Base-by-base conservation (phyloP, 176 grass and related monocot genomes). In the Urochloa ruziziensis region DNA sequence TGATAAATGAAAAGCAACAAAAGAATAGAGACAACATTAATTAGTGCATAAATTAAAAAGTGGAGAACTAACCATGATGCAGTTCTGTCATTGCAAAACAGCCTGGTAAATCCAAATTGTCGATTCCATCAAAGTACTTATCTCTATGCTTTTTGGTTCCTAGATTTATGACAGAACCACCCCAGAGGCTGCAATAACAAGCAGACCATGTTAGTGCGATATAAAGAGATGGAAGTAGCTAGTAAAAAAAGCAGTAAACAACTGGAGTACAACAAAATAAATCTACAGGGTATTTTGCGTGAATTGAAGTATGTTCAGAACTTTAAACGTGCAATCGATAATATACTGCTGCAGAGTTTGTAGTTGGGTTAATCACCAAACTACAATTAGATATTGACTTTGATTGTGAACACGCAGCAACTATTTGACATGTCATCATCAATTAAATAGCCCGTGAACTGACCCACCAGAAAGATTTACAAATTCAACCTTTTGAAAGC, bases 21-120 rank as follows among this genome's bases (percentile, higher is more conserved):
- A 81, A 47, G 0, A 64, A 37, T 12, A 21, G 4, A 28, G 15
- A 56, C 40, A 54, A 0, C 23, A 58, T 18, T 35, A 43, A 43
- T 56, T 53, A 37, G 13, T 48, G 29, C 18, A 29, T 52, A 73
- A 37, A 73, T 23, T 52, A 27, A 71, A 57, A 70, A 73, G 57
- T 23, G 60, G 19, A 83, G 67, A 86, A 81, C 84, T 94, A 79
- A 99, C 96, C 96, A 72, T 99, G 96, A 84, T 99, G 96, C 17
- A 99, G 85, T 90, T 99, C 96, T 73, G 96, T 99, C 96, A 99
- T 99, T 65, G 96, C 93, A 84, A 99, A 99, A 78, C 96, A 99
- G 67, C 96, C 96, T 75, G 96, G 87, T 87, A 92, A 94, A 32
- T 99, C 93, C 75, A 99, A 89, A 89, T 94, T 99, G 77, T 98